A percentile compares a stretch with the other conserved stretches of the same genome.
Conservation (phyloP, 1,284 basidiomycete species). For the Pterulicium gracile region DNA sequence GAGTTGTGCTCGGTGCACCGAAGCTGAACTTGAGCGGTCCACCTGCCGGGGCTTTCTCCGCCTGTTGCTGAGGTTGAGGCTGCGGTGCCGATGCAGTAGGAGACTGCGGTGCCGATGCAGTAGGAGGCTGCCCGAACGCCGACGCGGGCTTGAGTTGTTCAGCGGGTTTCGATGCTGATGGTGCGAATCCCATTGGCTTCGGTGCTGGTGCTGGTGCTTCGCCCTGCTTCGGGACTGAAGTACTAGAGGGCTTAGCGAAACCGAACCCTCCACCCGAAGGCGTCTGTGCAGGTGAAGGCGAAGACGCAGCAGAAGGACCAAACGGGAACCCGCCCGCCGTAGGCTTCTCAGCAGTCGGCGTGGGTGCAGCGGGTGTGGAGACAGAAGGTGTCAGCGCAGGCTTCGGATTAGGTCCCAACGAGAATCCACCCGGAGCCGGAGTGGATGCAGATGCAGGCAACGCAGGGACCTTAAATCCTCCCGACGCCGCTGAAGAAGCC, state of each 20-base stretch:
- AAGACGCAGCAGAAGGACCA: not conserved
- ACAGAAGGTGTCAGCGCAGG: not conserved
- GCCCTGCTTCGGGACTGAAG: too few species aligned
- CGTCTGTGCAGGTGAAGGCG: not conserved
- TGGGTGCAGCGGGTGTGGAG: not conserved
- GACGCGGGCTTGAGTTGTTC: not conserved
- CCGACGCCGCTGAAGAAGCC: not conserved
- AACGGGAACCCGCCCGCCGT: not conserved
- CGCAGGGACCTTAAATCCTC: not conserved
- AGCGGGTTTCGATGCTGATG: too few species aligned
- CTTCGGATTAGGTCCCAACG: not conserved
- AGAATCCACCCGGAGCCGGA: not conserved
- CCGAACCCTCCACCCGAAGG: not conserved
- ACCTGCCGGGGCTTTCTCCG: not conserved
- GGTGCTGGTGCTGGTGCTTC: not conserved
- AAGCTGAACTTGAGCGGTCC: constrained; percentile 1
- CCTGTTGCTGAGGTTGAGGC: not conserved
- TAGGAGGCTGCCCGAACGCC: not conserved
- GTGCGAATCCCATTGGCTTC: too few species aligned
- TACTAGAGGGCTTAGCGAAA: not conserved
- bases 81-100: not conserved
- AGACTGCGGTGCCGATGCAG: not conserved
- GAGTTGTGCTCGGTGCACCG: not conserved
- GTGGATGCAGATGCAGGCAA: not conserved
- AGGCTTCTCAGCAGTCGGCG: not conserved